These are phyloP conservation scores for Cytospora piceae DNA, from an alignment of 2,329 filamentous ascomycete species.

Conservation along the genomic window DNA sequence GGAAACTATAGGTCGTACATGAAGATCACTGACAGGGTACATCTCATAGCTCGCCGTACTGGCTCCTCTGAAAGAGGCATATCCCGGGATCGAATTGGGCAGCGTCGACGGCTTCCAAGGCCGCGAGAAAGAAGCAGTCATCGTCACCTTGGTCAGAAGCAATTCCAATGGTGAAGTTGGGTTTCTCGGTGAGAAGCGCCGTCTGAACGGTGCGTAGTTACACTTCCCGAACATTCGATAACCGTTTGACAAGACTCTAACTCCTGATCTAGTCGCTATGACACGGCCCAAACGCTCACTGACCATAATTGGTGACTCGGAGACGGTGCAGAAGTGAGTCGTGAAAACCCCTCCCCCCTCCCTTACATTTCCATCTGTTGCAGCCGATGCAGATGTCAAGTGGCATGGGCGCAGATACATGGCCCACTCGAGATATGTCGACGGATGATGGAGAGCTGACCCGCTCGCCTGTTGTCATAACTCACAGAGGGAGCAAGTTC, in stretches of 20 bases:
- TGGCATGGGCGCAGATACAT: conserved; percentile 7
- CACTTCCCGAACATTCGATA: conserved; percentile 4
- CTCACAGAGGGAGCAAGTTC: conserved; percentile 76
- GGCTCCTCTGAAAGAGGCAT: conserved; percentile 78
- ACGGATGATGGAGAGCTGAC: conserved; percentile 28
- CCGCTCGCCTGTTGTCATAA: conserved; percentile 29
- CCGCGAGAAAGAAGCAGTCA: conserved; percentile 92
- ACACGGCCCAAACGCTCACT: conserved; percentile 90
- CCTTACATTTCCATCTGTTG: conserved; percentile 15
- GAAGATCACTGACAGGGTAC: conserved; percentile 34
- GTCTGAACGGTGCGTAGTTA: conserved; percentile 74
- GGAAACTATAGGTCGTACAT: conserved; percentile 21
- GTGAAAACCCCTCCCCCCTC: conserved; percentile 26
- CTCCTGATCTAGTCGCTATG: conserved; percentile 76
- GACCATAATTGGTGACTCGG: conserved; percentile 89
- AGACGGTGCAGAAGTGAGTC: conserved; percentile 85
- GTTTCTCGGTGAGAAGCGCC: conserved; percentile 87
- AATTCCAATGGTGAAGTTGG: conserved; percentile 87
- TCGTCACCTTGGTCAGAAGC: conserved; percentile 92
- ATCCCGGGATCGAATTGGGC: conserved; percentile 87
- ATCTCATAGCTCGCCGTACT: conserved; percentile 70
- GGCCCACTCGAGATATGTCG: conserved; percentile 10
- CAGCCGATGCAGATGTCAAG: conserved; percentile 14
- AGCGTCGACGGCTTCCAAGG: conserved; percentile 96
- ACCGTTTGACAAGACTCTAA: conserved; percentile 35